phyloP scores from a whole-genome alignment of 2,329 filamentous ascomycete species.

The Drechslerella stenobrocha region DNA sequence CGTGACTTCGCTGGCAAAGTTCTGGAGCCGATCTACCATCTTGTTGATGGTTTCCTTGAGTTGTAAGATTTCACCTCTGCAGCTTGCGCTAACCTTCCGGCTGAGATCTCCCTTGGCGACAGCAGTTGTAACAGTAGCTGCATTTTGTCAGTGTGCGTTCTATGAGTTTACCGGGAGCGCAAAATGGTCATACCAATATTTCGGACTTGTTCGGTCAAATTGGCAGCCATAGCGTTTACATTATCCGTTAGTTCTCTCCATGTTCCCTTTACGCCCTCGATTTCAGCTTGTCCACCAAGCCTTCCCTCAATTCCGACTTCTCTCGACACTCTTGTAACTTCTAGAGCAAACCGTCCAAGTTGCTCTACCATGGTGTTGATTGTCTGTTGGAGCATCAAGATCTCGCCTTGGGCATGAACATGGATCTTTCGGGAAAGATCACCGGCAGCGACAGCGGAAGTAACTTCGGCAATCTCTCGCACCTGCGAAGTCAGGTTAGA shows the following conservation, averaged over 20 bases:
- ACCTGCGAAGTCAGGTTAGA: slow-evolving; percentile 59
- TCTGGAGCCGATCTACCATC: slow-evolving; percentile 97
- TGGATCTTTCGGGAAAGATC: slow-evolving; percentile 84
- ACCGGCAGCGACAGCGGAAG: slow-evolving; percentile 78
- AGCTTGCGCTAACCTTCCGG: slow-evolving; percentile 92
- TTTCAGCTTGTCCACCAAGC: slow-evolving; percentile 78
- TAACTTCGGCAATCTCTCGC: slow-evolving; percentile 81
- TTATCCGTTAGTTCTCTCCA: slow-evolving; percentile 75
- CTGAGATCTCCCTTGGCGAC: slow-evolving; percentile 84
- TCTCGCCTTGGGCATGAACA: slow-evolving; percentile 77
- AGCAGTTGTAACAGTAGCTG: slow-evolving; percentile 66
- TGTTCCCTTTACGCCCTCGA: slow-evolving; percentile 82
- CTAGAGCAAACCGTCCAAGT: slow-evolving; percentile 77
- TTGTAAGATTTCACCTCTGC: slow-evolving; percentile 86
- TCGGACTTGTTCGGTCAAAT: slow-evolving; percentile 54
- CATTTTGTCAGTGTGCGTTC: slow-evolving; percentile 1
- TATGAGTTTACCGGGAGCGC: background rate
- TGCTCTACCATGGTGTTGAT: slow-evolving; percentile 91
- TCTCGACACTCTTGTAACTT: slow-evolving; percentile 79
- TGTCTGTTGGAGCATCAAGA: slow-evolving; percentile 78
- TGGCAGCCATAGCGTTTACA: slow-evolving; percentile 55
- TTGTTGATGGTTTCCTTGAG: slow-evolving; percentile 99
- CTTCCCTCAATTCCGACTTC: slow-evolving; percentile 85
- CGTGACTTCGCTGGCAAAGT: slow-evolving; percentile 95
- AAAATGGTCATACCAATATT: slow-evolving; percentile 51